Conservation (phyloP, 2,329 filamentous ascomycete species). For the Parascedosporium putredinis region DNA sequence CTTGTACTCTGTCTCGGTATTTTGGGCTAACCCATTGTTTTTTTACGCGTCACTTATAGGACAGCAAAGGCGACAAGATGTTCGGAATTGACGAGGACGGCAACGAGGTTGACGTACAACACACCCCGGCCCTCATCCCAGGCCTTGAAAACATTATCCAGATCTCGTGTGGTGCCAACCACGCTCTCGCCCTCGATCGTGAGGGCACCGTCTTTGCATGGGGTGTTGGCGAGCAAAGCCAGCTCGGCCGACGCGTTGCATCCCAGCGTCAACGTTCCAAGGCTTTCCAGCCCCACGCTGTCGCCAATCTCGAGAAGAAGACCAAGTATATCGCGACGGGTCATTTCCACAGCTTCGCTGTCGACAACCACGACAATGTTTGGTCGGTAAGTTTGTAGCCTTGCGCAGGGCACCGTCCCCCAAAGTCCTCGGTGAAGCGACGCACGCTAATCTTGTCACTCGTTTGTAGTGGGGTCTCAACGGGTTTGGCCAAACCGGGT, state of each 20-base stretch:
- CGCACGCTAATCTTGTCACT: constrained; percentile 38
- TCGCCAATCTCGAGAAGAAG: constrained; percentile 42
- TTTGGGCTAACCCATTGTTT: no score
- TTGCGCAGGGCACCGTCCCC: constrained; percentile 34
- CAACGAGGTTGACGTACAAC: constrained; percentile 38
- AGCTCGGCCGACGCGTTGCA: constrained; percentile 49
- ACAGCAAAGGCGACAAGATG: constrained; percentile 38
- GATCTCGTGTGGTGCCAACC: constrained; percentile 59
- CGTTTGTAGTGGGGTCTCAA: constrained; percentile 74
- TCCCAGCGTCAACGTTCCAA: constrained; percentile 29
- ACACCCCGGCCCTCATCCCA: constrained; percentile 43
- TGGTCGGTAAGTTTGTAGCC: constrained; percentile 41
- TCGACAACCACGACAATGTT: constrained; percentile 45
- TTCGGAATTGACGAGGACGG: constrained; percentile 4
- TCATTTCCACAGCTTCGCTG: constrained; percentile 55
- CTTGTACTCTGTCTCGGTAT: no score
- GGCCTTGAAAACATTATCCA: constrained; percentile 55
- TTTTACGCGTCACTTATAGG: no score
- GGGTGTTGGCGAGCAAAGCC: constrained; percentile 61
- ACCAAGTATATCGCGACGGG: constrained; percentile 54
- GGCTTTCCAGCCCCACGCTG: constrained; percentile 31
- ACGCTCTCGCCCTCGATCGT: constrained; percentile 56
- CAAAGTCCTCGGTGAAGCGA: constrained; percentile 38
- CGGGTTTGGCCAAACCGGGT: constrained; percentile 64
- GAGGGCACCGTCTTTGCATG: constrained; percentile 58